Base-by-base conservation (phyloP, 306 rosid genomes). In the Quercus berberidifolia region DNA sequence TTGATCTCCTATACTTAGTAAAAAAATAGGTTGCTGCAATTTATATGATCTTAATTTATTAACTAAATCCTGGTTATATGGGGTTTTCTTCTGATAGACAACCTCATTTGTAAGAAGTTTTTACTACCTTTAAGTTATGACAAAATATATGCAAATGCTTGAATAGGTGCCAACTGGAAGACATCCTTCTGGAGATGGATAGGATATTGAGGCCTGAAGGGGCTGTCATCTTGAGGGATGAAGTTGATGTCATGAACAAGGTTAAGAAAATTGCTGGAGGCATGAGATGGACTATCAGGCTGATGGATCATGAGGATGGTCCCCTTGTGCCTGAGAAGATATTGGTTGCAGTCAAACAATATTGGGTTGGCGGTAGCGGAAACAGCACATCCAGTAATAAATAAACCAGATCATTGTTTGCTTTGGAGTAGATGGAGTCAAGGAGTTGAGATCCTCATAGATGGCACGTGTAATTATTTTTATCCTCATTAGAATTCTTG, bases 241-340 rank as follows among this genome's bases (percentile, higher is more conserved):
- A 85, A 83, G 98, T 95, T 0, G 92, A 95, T 76, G 92, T 91
- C 38, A 79, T 93, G 80, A 92, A 87, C 88, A 87, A 87, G 85
- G 93, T 94, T 57, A 88, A 81, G 80, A 89, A 85, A 76, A 91
- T 94, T 60, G 92, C 92, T 55, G 83, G 94, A 9, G 97, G 97
- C 26, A 87, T 95, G 88, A 90, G 96, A 90, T 95, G 99, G 98
- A 87, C 89, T 81, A 69, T 90, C 75, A 95, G 90, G 86, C 33
- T 95, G 91, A 30, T 93, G 88, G 98, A 95, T 85, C 96, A 95
- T 65, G 99, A 95, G 86, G 98, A 95, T 71, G 98, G 96, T 0
- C 96, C 98, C 19, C 88, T 92, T 67, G 95, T 93, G 18, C 95
- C 98, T 3, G 89, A 85, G 87, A 95, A 95, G 87, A 87, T 94